A percentile compares a stretch with the other conserved stretches of the same genome.
Conservation (phyloP, 805 yeast species). For the Candida pseudofarinosa region DNA sequence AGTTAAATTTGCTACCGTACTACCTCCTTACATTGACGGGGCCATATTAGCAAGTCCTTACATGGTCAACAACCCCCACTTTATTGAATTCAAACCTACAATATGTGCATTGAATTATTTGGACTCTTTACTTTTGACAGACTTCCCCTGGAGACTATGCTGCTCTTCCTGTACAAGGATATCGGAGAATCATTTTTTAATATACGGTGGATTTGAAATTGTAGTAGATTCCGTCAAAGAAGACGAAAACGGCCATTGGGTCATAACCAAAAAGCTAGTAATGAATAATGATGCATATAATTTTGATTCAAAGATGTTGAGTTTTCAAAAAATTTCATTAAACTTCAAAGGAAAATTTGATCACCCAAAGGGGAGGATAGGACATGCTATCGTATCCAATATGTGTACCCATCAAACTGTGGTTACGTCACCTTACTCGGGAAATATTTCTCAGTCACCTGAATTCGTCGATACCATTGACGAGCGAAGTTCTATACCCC, state of each 20-base stretch:
- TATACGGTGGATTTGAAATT: slow-evolving; percentile 66
- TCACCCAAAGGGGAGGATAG: slow-evolving; percentile 26
- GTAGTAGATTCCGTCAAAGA: slow-evolving; percentile 17
- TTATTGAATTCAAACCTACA: slow-evolving; percentile 25
- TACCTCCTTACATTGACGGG: slow-evolving; percentile 37
- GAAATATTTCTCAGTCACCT: slow-evolving; percentile 16
- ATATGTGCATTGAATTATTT: slow-evolving; percentile 29
- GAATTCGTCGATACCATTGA: slow-evolving; percentile 11
- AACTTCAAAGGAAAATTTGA: slow-evolving; percentile 12
- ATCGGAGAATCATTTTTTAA: slow-evolving; percentile 53
- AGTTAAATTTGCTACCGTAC: slow-evolving; percentile 32
- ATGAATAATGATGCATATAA: slow-evolving; percentile 55
- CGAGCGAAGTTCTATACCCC: not conserved
- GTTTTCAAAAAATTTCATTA: slow-evolving; percentile 43
- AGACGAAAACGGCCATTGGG: slow-evolving; percentile 28
- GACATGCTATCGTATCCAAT: slow-evolving; percentile 27
- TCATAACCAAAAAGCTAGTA: slow-evolving; percentile 38
- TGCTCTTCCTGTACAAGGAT: slow-evolving; percentile 47
- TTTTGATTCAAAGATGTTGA: slow-evolving; percentile 48
- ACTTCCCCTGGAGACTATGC: slow-evolving; percentile 48
- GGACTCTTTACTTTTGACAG: slow-evolving; percentile 15
- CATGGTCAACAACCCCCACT: slow-evolving; percentile 34
- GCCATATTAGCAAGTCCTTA: slow-evolving; percentile 36
- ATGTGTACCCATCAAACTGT: slow-evolving; percentile 9
- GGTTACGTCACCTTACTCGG: slow-evolving; percentile 5